These are phyloP conservation scores for Lantana camara DNA, from an alignment of 257 asterid genomes.

Conservation along the genomic window DNA sequence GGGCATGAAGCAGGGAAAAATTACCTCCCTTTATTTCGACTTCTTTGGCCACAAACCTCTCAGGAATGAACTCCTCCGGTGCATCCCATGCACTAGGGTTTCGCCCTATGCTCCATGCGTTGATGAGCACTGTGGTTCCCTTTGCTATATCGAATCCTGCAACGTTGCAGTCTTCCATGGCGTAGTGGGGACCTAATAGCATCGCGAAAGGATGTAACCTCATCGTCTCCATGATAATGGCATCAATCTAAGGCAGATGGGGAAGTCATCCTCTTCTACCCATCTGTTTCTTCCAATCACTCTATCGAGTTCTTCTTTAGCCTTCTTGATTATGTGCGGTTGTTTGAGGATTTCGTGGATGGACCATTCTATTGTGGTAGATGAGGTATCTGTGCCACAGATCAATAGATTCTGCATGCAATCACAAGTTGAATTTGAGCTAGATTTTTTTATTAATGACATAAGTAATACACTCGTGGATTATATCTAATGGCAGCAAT, in stretches of 20 bases:
- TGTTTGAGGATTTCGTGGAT: too few relatives aligned
- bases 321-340: too few relatives aligned
- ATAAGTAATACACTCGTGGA: too few relatives aligned
- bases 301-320: too few relatives aligned
- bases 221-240: constrained; percentile 30
- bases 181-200: constrained; percentile 18
- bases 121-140: constrained; percentile 30
- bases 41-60: constrained; percentile 32
- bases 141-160: too few relatives aligned
- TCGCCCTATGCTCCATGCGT: constrained; percentile 37
- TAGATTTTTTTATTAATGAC: too few relatives aligned
- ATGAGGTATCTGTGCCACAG: too few relatives aligned
- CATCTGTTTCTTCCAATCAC: too few relatives aligned
- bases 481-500: too few relatives aligned
- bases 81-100: constrained; percentile 27
- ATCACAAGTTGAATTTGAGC: too few relatives aligned
- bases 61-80: constrained; percentile 22
- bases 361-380: too few relatives aligned
- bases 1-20: constrained; percentile 30
- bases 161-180: constrained; percentile 32
- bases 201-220: constrained; percentile 33
- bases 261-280: constrained; percentile 34
- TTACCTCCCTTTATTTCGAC: constrained; percentile 24
- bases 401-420: too few relatives aligned
- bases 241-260: constrained; percentile 37